phyloP scores from a whole-genome alignment of 139 green algal genomes.

The Auxenochlorella pyrenoidosa region DNA sequence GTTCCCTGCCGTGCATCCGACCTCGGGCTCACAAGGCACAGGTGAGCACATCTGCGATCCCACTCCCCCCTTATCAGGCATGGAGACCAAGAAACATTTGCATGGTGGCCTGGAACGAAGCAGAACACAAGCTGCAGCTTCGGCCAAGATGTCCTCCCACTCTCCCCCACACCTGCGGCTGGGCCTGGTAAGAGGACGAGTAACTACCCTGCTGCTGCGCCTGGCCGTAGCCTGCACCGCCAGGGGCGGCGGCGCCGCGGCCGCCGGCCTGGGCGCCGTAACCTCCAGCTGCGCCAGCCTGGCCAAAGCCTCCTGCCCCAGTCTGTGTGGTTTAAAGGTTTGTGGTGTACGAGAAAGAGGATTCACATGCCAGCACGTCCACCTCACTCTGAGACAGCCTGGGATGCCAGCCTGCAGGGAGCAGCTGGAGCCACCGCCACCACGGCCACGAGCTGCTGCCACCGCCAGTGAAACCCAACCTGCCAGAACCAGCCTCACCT shows the following conservation, averaged over 20 bases:
- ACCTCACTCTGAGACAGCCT: neutral
- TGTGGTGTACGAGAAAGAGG: neutral
- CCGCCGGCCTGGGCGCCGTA: neutral
- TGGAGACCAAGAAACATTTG: too few relatives aligned
- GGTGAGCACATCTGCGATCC: too few relatives aligned
- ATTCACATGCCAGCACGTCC: neutral
- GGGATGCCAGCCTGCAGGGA: too few relatives aligned
- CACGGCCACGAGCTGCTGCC: too few relatives aligned
- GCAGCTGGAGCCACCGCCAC: too few relatives aligned
- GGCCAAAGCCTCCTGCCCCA: neutral
- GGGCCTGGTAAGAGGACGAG: neutral
- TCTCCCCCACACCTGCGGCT: neutral
- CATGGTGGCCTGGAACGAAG: too few relatives aligned
- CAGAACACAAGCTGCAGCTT: too few relatives aligned
- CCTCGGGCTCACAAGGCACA: too few relatives aligned
- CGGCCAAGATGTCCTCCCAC: too few relatives aligned
- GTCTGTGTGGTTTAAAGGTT: neutral
- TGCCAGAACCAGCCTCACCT: neutral
- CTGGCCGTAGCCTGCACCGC: slow-evolving; percentile 2
- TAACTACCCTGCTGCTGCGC: slow-evolving; percentile 14
- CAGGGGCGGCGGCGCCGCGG: neutral
- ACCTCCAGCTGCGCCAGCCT: neutral
- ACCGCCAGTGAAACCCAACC: too few relatives aligned
- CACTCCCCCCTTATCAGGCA: too few relatives aligned
- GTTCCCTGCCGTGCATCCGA: too few relatives aligned